Base-by-base conservation (phyloP, 257 asterid species). In the Solanum tarijense region DNA sequence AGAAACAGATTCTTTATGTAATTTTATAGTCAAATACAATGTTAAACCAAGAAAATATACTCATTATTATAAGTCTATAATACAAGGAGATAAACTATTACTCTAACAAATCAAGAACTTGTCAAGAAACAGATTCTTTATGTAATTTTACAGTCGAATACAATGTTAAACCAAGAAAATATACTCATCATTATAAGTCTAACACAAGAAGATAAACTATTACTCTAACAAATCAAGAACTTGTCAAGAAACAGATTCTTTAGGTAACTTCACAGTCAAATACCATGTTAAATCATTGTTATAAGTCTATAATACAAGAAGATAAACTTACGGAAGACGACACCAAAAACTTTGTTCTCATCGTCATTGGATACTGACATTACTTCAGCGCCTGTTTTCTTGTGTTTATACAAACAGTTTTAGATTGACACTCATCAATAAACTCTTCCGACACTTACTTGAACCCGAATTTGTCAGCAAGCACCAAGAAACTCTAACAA, bases 281-380 rank as follows among this genome's bases (percentile, higher is more conserved):
- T 46, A 46, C 58, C 58, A 46, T 46, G 58, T 12, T 46, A 46
- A 46, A 46, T 46, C 55, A 46, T 12, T 12, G 55, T 46, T 46
- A 46, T 12, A 12, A 46, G 55, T 46, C 31, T 23, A 74, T 34
- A 14, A 65, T 35, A 36, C 25, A 4, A 23, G 23, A 68, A n/a
- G 31, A 85, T 36, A 35, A 38, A 87, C 99, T 93, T 92, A 96
- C 98, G 98, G 98, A 87, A 93, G 86, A 96, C 93, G 86, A 97
- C 93, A 90, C 99, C 99, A 36, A 97, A 97, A 60, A 93, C 98
- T 92, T 97, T 97, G 87, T 97, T 97, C 96, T 97, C 99, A n/a
- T 97, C 99, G 8, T 97, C 99, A 84, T 96, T 97, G n/a, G 95
- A 93, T 39, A 96, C 94, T 0, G 99, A 96, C 98, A 97, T 97